phyloP scores from a whole-genome alignment of 805 yeast species.

The Kodamaea hsintzibuensis region DNA sequence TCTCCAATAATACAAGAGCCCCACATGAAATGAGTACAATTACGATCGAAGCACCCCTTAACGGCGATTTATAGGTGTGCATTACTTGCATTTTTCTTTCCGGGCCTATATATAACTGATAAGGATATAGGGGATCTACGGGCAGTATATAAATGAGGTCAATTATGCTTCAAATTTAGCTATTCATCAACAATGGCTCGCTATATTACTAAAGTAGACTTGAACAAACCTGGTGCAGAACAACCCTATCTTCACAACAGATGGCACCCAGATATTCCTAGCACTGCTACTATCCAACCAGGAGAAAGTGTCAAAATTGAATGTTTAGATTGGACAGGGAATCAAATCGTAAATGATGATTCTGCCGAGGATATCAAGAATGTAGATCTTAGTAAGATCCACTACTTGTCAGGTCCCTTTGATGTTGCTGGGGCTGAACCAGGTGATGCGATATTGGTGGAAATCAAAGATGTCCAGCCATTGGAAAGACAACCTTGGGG shows the following conservation, averaged over 20 bases:
- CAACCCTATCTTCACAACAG: constrained; percentile 52
- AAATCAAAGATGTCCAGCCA: constrained; percentile 54
- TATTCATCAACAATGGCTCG: constrained; percentile 1
- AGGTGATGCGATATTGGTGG: constrained; percentile 51
- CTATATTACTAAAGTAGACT: constrained; percentile 35
- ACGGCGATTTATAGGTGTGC: neutral
- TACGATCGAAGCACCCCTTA: neutral
- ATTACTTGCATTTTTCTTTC: neutral
- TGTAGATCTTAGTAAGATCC: constrained; percentile 47
- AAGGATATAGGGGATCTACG: neutral
- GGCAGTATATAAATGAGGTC: neutral
- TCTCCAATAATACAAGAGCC: neutral
- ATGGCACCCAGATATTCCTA: constrained; percentile 56
- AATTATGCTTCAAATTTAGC: neutral
- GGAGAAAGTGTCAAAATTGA: constrained; percentile 49
- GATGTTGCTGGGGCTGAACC: constrained; percentile 45
- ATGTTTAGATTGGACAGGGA: constrained; percentile 58
- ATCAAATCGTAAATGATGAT: constrained; percentile 49
- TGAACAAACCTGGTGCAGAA: constrained; percentile 45
- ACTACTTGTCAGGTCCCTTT: constrained; percentile 52
- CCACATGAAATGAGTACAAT: neutral
- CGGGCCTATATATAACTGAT: neutral
- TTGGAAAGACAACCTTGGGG: constrained; percentile 56
- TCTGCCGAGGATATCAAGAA: constrained; percentile 48
- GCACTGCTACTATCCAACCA: constrained; percentile 37